Evolutionary conservation across 257 asterid species (phyloP).

Genomic region (Capsicum rhomboideum): DNA sequence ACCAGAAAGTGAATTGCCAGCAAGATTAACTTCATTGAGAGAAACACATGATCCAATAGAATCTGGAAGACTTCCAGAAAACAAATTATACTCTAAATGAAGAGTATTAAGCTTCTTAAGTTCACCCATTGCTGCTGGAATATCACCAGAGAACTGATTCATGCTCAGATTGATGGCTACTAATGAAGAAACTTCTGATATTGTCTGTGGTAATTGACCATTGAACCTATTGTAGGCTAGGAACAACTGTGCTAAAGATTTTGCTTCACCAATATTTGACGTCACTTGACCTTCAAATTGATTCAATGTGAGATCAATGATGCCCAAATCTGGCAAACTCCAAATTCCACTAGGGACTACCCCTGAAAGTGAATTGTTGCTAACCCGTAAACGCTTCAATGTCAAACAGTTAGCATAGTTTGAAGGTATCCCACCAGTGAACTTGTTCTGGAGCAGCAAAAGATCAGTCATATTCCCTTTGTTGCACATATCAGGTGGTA

Average conservation of each 20-base stretch:
- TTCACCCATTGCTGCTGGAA: slow-evolving; percentile 23
- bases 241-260: slow-evolving; percentile 26
- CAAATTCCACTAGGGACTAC: slow-evolving; percentile 31
- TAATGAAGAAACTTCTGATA: slow-evolving; percentile 30
- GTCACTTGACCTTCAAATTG: slow-evolving; percentile 33
- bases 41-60: slow-evolving; percentile 34
- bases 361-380: slow-evolving; percentile 36
- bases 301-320: slow-evolving; percentile 28
- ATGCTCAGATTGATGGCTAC: slow-evolving; percentile 21
- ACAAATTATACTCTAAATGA: slow-evolving; percentile 21
- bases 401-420: slow-evolving; percentile 26
- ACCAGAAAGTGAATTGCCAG: slow-evolving; percentile 25
- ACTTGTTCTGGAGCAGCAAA: slow-evolving; percentile 28
- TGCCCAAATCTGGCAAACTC: slow-evolving; percentile 22
- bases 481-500: slow-evolving; percentile 44
- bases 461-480: slow-evolving; percentile 17
- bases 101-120: slow-evolving; percentile 21
- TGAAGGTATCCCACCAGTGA: slow-evolving; percentile 32
- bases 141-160: slow-evolving; percentile 22
- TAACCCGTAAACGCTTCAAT: slow-evolving; percentile 23
- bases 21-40: slow-evolving; percentile 22
- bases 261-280: slow-evolving; percentile 25
- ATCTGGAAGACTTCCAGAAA: slow-evolving; percentile 28
- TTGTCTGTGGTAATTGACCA: slow-evolving; percentile 23
- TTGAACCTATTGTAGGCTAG: slow-evolving; percentile 25